Evolutionary conservation across 2,329 filamentous ascomycete species (phyloP).

Genomic region (Colletotrichum cordylinicola): DNA sequence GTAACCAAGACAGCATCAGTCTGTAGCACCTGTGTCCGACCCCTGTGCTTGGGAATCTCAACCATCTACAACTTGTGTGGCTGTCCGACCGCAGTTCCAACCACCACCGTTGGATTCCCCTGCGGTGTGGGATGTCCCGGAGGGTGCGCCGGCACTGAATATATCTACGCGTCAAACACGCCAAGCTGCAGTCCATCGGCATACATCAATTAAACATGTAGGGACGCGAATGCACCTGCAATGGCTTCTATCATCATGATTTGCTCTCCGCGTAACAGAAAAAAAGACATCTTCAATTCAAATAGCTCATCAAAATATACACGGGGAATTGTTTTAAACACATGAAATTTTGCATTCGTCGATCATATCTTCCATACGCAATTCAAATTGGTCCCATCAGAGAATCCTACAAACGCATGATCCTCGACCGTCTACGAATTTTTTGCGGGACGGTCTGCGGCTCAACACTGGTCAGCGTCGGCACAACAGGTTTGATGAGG

Average conservation of each 20-base stretch:
- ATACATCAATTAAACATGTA: neutral
- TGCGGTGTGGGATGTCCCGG: constrained; percentile 4
- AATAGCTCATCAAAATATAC: neutral
- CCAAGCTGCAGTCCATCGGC: neutral
- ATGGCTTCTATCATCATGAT: neutral
- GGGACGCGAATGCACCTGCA: neutral
- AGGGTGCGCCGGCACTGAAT: constrained; percentile 11
- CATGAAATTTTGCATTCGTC: neutral
- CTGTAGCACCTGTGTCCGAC: constrained; percentile 2
- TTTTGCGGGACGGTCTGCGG: constrained; percentile 17
- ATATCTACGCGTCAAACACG: constrained; percentile 2
- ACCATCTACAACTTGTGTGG: constrained; percentile 3
- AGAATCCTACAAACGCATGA: neutral
- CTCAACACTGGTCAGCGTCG: constrained; percentile 38
- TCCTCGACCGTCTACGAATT: neutral
- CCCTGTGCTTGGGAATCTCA: neutral
- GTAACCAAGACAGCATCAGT: neutral
- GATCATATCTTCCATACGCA: neutral
- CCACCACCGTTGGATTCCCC: neutral
- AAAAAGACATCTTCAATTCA: neutral
- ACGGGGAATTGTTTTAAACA: neutral
- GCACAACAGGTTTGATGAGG: constrained; percentile 40
- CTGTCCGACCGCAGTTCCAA: constrained; percentile 9
- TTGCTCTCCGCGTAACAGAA: neutral
- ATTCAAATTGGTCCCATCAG: neutral